Base-by-base conservation (phyloP, 345 rosid genomes). In the Linum lewisii region DNA sequence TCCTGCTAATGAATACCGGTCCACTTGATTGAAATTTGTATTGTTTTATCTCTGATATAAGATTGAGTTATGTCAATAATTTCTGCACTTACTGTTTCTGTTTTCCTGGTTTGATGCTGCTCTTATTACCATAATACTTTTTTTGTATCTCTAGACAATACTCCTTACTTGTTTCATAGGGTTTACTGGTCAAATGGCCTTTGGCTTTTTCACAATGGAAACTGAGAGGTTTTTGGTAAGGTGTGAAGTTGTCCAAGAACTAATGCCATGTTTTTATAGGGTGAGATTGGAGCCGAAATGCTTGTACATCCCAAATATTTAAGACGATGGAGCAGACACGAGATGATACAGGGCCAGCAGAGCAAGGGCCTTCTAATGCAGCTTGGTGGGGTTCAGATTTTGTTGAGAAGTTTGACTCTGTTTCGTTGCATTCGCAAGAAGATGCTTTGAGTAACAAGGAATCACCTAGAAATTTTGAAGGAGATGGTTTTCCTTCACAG, bases 311-410 rank as follows among this genome's bases (percentile, higher is more conserved):
- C 84, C 69, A 80, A 74, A 74, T 63, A 65, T 66, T 64, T 74
- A 67, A 78, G 69, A 76, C 75, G 63, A 94, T 94, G 97, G 95
- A 81, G 73, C 96, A 90, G 71, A 66, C 79, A 55, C 77, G 78
- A 80, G 87, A 85, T 73, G 90, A 80, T 69, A 64, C 76, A 7
- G 88, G 87, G 71, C 74, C 85, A 62, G 67, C 79, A 66, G 92
- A 78, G 66, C 89, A 76, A 65, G 89, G 85, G 70, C 72, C 81
- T 82, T 69, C 88, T 29, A 84, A 72, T 79, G 73, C 77, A 74
- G 61, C 81, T 36, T 87, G 87, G 90, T 90, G 99, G 95, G 82
- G 92, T 75, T 77, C 89, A 76, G 99, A 87, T 69, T 82, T 81
- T 74, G 71, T 86, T 58, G 95, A 85, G 64, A 90, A 66, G 49